These are phyloP conservation scores for Ophiorrhiza pumila DNA, from an alignment of 257 asterid genomes.

Conservation along the genomic window DNA sequence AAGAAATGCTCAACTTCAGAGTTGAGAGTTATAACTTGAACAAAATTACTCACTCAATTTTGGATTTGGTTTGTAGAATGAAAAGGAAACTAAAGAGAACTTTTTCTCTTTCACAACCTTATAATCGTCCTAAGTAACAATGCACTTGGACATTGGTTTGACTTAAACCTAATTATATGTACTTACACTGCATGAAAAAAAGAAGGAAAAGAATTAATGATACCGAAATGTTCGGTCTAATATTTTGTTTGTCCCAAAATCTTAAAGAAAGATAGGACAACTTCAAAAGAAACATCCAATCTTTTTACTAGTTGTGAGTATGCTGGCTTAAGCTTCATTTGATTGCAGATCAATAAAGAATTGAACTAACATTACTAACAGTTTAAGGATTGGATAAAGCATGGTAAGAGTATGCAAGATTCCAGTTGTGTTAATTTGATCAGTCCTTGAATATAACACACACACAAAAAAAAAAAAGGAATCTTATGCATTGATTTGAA, in stretches of 20 bases:
- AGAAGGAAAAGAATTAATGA: too few relatives aligned
- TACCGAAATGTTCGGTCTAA: too few relatives aligned
- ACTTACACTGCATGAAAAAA: too few relatives aligned
- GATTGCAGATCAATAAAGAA: neutral
- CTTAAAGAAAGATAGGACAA: neutral
- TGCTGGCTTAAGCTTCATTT: neutral
- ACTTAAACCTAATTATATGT: too few relatives aligned
- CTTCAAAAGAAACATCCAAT: neutral
- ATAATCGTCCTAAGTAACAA: too few relatives aligned
- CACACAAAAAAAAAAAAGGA: neutral
- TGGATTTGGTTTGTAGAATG: too few relatives aligned
- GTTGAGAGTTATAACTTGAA: too few relatives aligned
- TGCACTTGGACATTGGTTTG: too few relatives aligned
- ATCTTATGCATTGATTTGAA: slow-evolving; percentile 16
- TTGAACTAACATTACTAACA: neutral
- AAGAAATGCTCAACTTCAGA: neutral
- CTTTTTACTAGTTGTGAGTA: neutral
- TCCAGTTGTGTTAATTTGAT: neutral
- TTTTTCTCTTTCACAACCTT: too few relatives aligned
- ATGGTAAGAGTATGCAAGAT: neutral
- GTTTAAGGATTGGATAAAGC: neutral
- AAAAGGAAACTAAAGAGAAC: too few relatives aligned
- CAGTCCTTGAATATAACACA: slow-evolving; percentile 1
- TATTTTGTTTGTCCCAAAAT: neutral
- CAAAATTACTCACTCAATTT: too few relatives aligned